Base-by-base conservation (phyloP, 2,329 filamentous ascomycete genomes). In the Trichophyton rubrum region DNA sequence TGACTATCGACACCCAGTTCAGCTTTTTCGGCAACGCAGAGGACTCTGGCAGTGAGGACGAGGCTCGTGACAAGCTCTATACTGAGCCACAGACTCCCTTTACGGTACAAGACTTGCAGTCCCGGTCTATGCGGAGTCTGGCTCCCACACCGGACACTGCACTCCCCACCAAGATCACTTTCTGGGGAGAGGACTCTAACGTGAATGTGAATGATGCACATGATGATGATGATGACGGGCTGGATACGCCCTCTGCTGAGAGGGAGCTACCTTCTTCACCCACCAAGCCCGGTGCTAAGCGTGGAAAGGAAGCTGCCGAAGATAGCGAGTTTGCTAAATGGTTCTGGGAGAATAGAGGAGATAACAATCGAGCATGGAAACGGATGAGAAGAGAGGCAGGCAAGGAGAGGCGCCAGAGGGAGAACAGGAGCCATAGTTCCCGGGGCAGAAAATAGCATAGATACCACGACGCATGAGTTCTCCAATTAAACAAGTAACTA, bases 121-220 rank as follows among this genome's bases (percentile, higher is more conserved):
- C 82, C 58, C 70, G 78, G 38, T 72, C 73, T 51, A 70, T 88
- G n/a, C 82, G 93, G 60, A 96, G 90, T 70, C 90, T 90, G 4
- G 93, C 93, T 1, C 93, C 93, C 0, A 99, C 93, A 0, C 93
- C 93, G 0, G 93, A 99, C 70, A 97, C 93, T 0, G 90, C 90
- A 1, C 85, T 90, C 62, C 85, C 88, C 1, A 84, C 64, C 60
- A 71, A 70, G 33, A 70, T 62, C 49, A 70, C 67, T 49, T 68
- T 73, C 33, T 70, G 69, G 68, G 64, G 64, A 4, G 62, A 65
- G n/a, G 60, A 63, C 24, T 61, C 62, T 2, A 60, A 62, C 60
- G 58, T 66, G 17, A 59, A 63, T 3, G 58, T 66, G 17, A 59
- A 63, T 3, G 66, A 69, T 11, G 61, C 63, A 4, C 63, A 64